Evolutionary conservation across 164 flowering plant genomes (phyloP), one percentile per base, ranked within the genome.

Genomic region (Kalanchoe fedtschenkoi): DNA sequence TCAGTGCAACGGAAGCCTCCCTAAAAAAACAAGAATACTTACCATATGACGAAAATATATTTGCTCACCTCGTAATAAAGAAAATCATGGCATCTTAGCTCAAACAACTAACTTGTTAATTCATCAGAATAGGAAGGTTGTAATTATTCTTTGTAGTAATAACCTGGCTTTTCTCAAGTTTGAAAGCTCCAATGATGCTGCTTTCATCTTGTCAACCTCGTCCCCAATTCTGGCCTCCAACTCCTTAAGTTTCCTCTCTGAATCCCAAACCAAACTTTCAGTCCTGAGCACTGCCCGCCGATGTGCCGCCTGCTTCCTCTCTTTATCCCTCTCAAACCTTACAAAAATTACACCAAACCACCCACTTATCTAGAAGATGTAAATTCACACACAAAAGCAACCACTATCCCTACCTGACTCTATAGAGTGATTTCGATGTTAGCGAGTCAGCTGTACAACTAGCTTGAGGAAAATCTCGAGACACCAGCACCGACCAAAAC

Each of bases 1-100:
- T 87, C 78, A 92, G 76, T 32, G 98, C 89, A 15, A 78, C 85
- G 1, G 95, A 80, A 34, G 98, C 91, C 72, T 78, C 84, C 83
- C 97, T 91, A 65, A 30, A 28, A 60, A 62, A 38, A 30, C 19
- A 21, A 15, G 54, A 37, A 41, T n/a, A 24, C 10, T 19, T 33
- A 59, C 24, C 62, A 16, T 6, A 34, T 8, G 16, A 17, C 4
- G 41, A 37, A 34, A 32, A 34, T 14, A 1, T 2, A 55, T 24
- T 19, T 8, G 32, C 17, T 17, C 17, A 14, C 14, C 2, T 42
- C 14, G n/a, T 2, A 5, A 5, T 13, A 2, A 1, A 21, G 3
- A 22, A 58, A 17, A 58, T 58, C 41, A 34, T 7, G 1, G 17
- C 15, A 21, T 17, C 0, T 22, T 1, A 14, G 2, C 1, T 58